Evolutionary conservation across 805 yeast species (phyloP).

Genomic region (Metschnikowia vanudenii): DNA sequence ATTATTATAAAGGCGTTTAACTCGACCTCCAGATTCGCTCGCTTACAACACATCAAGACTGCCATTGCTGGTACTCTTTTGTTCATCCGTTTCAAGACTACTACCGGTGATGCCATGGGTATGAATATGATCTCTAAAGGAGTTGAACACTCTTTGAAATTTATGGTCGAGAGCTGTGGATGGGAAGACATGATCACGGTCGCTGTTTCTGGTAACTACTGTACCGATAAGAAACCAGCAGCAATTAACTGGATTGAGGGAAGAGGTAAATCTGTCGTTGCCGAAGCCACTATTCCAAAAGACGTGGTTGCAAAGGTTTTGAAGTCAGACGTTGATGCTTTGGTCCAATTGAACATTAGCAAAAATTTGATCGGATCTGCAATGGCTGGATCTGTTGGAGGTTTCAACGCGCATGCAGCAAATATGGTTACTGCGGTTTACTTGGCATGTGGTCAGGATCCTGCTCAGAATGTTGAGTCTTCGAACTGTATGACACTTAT

Average conservation of each 20-base stretch:
- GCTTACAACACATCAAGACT: conserved; percentile 85
- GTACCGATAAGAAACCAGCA: conserved; percentile 97
- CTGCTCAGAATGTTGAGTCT: conserved; percentile 98
- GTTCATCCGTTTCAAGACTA: conserved; percentile 92
- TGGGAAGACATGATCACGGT: conserved; percentile 92
- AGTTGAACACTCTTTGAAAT: conserved; percentile 80
- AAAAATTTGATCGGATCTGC: conserved; percentile 96
- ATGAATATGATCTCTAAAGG: conserved; percentile 99
- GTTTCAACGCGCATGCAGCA: conserved; percentile 98
- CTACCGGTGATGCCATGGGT: conserved; percentile 99
- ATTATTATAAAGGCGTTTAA: conserved; percentile 84
- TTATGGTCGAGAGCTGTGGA: conserved; percentile 85
- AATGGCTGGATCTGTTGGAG: conserved; percentile 98
- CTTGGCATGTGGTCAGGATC: conserved; percentile 97
- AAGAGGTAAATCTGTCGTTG: conserved; percentile 96
- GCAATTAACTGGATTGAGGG: conserved; percentile 99
- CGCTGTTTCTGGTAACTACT: conserved; percentile 94
- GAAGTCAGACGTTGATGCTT: conserved; percentile 88
- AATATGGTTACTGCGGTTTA: conserved; percentile 92
- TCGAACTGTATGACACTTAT: conserved; percentile 96
- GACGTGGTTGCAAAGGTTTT: conserved; percentile 77
- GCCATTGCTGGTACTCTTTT: conserved; percentile 91
- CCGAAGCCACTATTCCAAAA: conserved; percentile 88
- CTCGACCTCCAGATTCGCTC: conserved; percentile 95
- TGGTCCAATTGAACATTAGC: conserved; percentile 83